Conservation (phyloP, 306 rosid species). For the Lotus japonicus region DNA sequence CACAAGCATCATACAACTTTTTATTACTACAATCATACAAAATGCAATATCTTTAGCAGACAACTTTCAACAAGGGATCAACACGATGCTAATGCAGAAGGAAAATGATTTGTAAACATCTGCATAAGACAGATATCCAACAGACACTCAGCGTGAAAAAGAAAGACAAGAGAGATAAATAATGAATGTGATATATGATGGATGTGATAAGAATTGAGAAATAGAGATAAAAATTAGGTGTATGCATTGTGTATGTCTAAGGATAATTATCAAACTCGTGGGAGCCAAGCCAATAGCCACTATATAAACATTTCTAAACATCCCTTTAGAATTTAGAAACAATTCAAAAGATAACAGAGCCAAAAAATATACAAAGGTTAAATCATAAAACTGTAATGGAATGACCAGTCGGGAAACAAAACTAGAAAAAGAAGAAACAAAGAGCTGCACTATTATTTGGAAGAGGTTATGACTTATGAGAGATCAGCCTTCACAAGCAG, state of each 20-base stretch:
- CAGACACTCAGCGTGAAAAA: too few relatives aligned
- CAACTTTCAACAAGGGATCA: neutral
- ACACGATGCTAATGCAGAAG: neutral
- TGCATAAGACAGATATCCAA: too few relatives aligned
- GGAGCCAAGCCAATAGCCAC: neutral
- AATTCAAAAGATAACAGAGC: neutral
- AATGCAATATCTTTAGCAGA: neutral
- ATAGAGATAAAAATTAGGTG: too few relatives aligned
- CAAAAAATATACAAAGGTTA: neutral
- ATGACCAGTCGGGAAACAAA: constrained; percentile 5
- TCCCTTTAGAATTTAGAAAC: neutral
- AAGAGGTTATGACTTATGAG: neutral
- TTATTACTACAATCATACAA: neutral
- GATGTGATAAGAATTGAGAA: too few relatives aligned
- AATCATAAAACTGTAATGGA: neutral
- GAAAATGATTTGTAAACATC: too few relatives aligned
- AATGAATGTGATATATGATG: too few relatives aligned
- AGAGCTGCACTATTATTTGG: neutral
- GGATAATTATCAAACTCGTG: too few relatives aligned
- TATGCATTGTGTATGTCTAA: too few relatives aligned
- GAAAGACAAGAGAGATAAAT: too few relatives aligned
- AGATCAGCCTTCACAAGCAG: constrained; percentile 14
- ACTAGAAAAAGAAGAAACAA: neutral
- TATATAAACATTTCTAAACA: neutral
- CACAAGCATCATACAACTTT: neutral